Conservation (phyloP, 768 basidiomycete genomes). For the Lentinula edodes region DNA sequence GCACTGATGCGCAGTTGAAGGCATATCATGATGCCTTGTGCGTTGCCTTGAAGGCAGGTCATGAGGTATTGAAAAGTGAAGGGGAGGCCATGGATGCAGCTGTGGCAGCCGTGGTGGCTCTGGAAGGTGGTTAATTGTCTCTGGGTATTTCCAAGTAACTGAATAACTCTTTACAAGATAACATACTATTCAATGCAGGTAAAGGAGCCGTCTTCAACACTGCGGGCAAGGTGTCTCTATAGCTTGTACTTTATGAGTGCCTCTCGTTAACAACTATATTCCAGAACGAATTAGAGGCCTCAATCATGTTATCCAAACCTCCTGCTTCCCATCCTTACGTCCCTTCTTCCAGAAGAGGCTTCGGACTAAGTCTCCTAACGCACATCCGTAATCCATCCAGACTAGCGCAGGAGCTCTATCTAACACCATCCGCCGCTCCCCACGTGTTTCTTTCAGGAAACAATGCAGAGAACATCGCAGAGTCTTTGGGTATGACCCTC, state of each 20-base stretch:
- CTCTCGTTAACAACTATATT: neutral
- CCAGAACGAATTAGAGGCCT: conserved; percentile 79
- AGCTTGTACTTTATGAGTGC: no score
- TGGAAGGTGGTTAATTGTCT: conserved; percentile 53
- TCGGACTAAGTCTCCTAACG: conserved; percentile 61
- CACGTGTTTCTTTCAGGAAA: conserved; percentile 70
- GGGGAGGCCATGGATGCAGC: conserved; percentile 84
- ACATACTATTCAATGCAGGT: conserved; percentile 72
- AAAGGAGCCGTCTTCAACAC: conserved; percentile 82
- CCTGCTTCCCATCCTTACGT: conserved; percentile 60
- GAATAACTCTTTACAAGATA: conserved; percentile 38
- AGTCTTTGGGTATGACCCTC: conserved; percentile 45
- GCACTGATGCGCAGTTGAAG: conserved; percentile 56
- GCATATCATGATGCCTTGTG: conserved; percentile 52
- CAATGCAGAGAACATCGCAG: conserved; percentile 57
- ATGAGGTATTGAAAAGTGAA: conserved; percentile 55
- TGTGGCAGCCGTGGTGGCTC: conserved; percentile 61
- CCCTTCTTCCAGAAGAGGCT: conserved; percentile 53
- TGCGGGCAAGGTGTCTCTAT: conserved; percentile 58
- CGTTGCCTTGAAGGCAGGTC: conserved; percentile 54
- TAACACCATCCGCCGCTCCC: conserved; percentile 53
- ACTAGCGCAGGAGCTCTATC: conserved; percentile 65
- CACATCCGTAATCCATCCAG: conserved; percentile 68
- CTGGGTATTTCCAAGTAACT: neutral
- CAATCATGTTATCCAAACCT: conserved; percentile 76